Evolutionary conservation across 148 eudicot genomes (phyloP), one percentile per base, ranked within the genome.

Genomic region (Arctostaphylos glauca): DNA sequence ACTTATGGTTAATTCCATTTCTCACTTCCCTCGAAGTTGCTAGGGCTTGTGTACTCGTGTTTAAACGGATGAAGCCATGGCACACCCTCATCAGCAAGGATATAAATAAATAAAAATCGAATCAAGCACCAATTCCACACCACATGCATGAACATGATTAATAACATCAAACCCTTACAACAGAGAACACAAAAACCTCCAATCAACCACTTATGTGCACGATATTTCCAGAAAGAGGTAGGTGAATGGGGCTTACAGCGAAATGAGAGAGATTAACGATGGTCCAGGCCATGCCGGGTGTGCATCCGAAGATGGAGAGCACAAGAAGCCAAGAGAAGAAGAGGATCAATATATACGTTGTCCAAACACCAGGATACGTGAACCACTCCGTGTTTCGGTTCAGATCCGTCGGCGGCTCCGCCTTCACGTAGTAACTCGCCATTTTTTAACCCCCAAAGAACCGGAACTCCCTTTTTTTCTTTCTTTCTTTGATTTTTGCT

Each of bases 231-330:
- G 43, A 21, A 23, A 23, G 70, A 64, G 15, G 31, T 3, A 62
- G 8, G n/a, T n/a, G 6, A 14, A 55, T 2, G 49, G 25, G 5
- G 50, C 14, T 78, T 46, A 79, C 70, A 0, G 19, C 81, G 50
- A 79, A 79, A 23, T 94, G 98, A 67, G 74, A 77, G 74, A 94
- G 92, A 88, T 93, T 91, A 71, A 94, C 94, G 76, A 90, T 67
- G 75, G 98, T 92, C 98, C 98, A 94, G 43, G 98, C 98, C 91
- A 90, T 88, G 82, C 98, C 98, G 50, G 98, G 91, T 48, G 93
- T 67, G 79, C 94, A 94, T 53, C 91, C 90, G 48, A 88, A 90
- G 80, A 94, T 66, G 56, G 98, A 93, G 74, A 94, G 92, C 44
- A 94, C 92, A 41, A 91, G 68, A 77, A 94, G 92, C 98, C 98